A percentile compares a stretch with the other conserved stretches of the same genome.
phyloP scores from a whole-genome alignment of 495 filamentous ascomycete genomes.

The Aspergillus haitiensis region DNA sequence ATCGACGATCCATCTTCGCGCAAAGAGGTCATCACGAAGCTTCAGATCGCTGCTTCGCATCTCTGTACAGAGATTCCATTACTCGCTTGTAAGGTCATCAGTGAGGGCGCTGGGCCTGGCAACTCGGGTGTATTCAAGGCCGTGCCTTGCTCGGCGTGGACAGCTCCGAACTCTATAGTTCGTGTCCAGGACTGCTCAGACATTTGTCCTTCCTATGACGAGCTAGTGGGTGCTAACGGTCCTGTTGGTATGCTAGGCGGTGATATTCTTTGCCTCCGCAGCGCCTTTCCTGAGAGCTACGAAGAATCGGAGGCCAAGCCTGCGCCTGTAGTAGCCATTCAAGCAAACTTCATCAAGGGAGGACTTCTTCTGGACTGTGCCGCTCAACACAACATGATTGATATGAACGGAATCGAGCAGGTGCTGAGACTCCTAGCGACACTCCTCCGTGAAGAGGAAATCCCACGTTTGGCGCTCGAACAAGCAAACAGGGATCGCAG shows the following conservation, averaged over 20 bases:
- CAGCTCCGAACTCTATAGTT: not conserved
- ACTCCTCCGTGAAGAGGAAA: conserved; percentile 16
- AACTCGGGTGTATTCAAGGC: not conserved
- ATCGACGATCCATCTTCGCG: not conserved
- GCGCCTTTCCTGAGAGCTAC: not conserved
- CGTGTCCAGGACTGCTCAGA: not conserved
- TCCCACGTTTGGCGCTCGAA: conserved; percentile 9
- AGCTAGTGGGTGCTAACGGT: not conserved
- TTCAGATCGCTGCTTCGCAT: not conserved
- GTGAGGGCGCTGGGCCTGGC: not conserved
- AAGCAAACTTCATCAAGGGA: conserved; percentile 37
- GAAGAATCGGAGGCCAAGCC: not conserved
- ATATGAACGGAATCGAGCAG: conserved; percentile 30
- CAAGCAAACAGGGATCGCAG: conserved; percentile 34
- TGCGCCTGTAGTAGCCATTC: conserved; percentile 17
- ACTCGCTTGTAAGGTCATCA: not conserved
- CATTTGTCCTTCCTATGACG: conserved; percentile 1
- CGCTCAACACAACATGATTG: conserved; percentile 37
- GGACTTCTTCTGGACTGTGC: conserved; percentile 26
- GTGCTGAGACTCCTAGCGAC: conserved; percentile 29
- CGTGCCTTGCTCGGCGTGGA: not conserved
- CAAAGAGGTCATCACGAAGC: not conserved
- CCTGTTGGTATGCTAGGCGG: not conserved
- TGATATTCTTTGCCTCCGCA: not conserved
- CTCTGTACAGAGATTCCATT: not conserved